These are phyloP conservation scores for Calonectria naviculata DNA, from an alignment of 2,329 filamentous ascomycete genomes.

Conservation along the genomic window DNA sequence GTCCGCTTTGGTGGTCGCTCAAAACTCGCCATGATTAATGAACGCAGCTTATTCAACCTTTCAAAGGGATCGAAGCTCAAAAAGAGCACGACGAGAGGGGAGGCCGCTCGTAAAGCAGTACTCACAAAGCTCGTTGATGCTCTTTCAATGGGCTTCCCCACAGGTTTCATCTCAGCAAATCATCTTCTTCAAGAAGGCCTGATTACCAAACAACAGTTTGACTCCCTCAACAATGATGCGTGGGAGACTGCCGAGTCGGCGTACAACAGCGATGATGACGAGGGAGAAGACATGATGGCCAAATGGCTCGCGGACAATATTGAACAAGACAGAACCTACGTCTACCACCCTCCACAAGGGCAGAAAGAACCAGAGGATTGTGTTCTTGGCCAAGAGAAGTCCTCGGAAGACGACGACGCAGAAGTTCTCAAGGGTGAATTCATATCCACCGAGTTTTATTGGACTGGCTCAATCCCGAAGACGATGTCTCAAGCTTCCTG, in stretches of 20 bases:
- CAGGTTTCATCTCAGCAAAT: conserved; percentile 62
- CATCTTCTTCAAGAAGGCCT: conserved; percentile 65
- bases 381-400: neutral
- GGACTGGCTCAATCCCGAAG: conserved; percentile 26
- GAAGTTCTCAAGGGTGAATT: conserved; percentile 69
- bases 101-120: conserved; percentile 18
- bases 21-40: conserved; percentile 71
- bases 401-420: conserved; percentile 31
- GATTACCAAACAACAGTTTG: conserved; percentile 71
- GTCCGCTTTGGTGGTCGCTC: conserved; percentile 74
- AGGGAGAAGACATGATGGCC: conserved; percentile 4
- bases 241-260: conserved; percentile 29
- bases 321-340: conserved; percentile 32
- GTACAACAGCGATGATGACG: neutral
- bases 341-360: conserved; percentile 32
- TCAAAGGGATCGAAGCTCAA: conserved; percentile 45
- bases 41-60: conserved; percentile 74
- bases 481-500: conserved; percentile 20
- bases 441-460: conserved; percentile 36
- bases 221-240: conserved; percentile 55
- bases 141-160: conserved; percentile 44
- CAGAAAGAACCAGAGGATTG: conserved; percentile 24
- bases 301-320: conserved; percentile 31
- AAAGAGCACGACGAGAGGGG: conserved; percentile 15
- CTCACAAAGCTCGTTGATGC: conserved; percentile 18